Percentiles rank a stretch among this genome's conserved stretches.
These are phyloP conservation scores for Nakazawaea wyomingensis DNA, from an alignment of 805 yeast genomes.

Conservation along the genomic window DNA sequence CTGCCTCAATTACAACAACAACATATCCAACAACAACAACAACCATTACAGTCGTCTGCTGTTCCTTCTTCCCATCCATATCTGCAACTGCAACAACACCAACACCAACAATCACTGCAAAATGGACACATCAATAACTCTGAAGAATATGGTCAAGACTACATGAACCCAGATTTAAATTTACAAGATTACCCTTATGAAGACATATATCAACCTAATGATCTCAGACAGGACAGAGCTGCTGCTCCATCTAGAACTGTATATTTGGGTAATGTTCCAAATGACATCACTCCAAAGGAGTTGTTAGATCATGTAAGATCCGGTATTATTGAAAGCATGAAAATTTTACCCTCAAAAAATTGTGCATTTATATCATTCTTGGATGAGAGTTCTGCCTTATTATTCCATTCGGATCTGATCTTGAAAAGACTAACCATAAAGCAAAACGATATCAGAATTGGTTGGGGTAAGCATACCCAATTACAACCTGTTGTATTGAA, in stretches of 20 bases:
- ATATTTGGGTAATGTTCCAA: constrained; percentile 82
- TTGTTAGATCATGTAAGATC: constrained; percentile 85
- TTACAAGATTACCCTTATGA: constrained; percentile 4
- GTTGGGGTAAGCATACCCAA: constrained; percentile 86
- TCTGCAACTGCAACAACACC: not conserved
- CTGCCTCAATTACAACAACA: not conserved
- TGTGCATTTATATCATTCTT: constrained; percentile 90
- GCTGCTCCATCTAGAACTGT: constrained; percentile 78
- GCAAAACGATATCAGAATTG: constrained; percentile 78
- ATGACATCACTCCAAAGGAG: constrained; percentile 74
- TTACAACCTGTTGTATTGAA: constrained; percentile 70
- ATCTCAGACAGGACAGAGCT: constrained; percentile 13
- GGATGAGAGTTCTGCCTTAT: constrained; percentile 81
- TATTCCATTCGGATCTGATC: constrained; percentile 91
- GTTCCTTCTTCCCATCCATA: too few species aligned
- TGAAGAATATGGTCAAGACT: constrained; percentile 1
- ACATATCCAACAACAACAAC: not conserved
- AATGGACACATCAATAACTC: not conserved
- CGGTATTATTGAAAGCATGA: constrained; percentile 79
- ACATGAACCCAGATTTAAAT: not conserved
- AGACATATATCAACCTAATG: constrained; percentile 4
- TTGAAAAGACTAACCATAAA: constrained; percentile 75
- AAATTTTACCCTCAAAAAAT: constrained; percentile 74
- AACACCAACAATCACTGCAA: constrained; percentile 3
- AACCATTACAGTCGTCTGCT: not conserved